Evolutionary conservation across 2,329 filamentous ascomycete genomes (phyloP), one percentile per base, ranked within the genome.

Genomic region (Ophiostoma quercus): DNA sequence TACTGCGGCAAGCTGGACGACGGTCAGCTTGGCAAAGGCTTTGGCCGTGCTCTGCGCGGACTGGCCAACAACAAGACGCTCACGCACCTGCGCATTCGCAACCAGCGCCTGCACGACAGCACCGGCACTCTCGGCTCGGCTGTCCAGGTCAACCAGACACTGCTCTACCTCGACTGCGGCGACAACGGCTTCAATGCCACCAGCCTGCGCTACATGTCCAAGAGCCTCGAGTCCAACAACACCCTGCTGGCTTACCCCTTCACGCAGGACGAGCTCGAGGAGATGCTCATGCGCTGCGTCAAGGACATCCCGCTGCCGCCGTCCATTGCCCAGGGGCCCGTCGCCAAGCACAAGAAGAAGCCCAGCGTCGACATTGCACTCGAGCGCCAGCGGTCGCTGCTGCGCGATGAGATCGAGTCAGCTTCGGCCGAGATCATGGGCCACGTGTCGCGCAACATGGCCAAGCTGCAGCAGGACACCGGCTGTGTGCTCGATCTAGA

Each of bases 1-100:
- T 87, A 83, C 74, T 83, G 82, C 66, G 83, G 84, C 63, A 87
- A 85, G 75, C 78, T 87, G 7, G 85, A 87, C 72, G 85, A 87
- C 72, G 83, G 84, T 0, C 83, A 85, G 71, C 79, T 87, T 11
- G 84, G 84, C 19, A 81, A 79, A 70, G 83, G 84, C 9, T 84
- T 87, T 71, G 84, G 83, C 0, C 81, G 80, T 47, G 80, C 84
- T 0, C 77, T 87, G 8, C 72, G 74, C 2, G 71, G 73, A 4
- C 74, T 79, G 3, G 72, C 73, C 0, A 47, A 73, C 37, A 79
- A 80, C 74, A 73, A 62, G 41, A 75, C 76, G 1, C 72, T 80
- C 9, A 78, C 77, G 11, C 84, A 87, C 74, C 80, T 87, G 3
- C 81, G 84, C 1, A 79, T 87, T 66, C 82, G 84, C 72, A 87